Evolutionary conservation across 768 basidiomycete species (phyloP), one percentile per base, ranked within the genome.

Genomic region (Lanmaoa pseudosensibilis): DNA sequence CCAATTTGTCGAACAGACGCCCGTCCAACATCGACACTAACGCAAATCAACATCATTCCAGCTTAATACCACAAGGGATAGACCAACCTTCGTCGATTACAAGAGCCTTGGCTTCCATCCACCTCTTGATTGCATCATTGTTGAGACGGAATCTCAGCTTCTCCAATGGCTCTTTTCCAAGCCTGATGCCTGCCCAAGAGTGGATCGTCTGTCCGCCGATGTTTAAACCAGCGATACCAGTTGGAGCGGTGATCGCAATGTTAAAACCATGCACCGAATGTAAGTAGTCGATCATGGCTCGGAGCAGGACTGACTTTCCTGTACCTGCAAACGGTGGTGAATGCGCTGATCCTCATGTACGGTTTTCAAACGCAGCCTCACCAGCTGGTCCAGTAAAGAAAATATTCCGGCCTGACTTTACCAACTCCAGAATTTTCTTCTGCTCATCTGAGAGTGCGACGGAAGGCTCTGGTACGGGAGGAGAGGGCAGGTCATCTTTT

Each of bases 301-400:
- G 73, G 5, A 90, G 73, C 0, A 89, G 74, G 19, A 88, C 81
- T 4, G 87, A 89, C 69, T 90, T 90, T 34, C 88, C 88, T 3
- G 88, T 90, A 11, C 82, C 82, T 81, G 48, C 12, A 27, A 56
- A 59, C 18, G 10, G 36, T 38, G 32, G 44, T 55, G n/a, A 53
- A 43, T 10, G 19, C 27, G 30, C 13, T n/a, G 16, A 33, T 53
- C 46, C 23, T 37, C 51, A n/a, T 27, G 32, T 12, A 36, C 1
- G 34, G 45, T 36, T 33, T 43, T 46, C 21, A 56, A 46, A 34
- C 2, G 23, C n/a, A 48, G 5, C 8, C 34, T 59, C 55, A 87
- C 88, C 86, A 54, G 88, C 88, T 54, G 85, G 80, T 21, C 88
- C 88, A 2, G 87, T 90, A 69, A 90, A 90, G 73, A 91, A 90